Evolutionary conservation across 495 filamentous ascomycete genomes (phyloP).

Genomic region (Podospora didyma): DNA sequence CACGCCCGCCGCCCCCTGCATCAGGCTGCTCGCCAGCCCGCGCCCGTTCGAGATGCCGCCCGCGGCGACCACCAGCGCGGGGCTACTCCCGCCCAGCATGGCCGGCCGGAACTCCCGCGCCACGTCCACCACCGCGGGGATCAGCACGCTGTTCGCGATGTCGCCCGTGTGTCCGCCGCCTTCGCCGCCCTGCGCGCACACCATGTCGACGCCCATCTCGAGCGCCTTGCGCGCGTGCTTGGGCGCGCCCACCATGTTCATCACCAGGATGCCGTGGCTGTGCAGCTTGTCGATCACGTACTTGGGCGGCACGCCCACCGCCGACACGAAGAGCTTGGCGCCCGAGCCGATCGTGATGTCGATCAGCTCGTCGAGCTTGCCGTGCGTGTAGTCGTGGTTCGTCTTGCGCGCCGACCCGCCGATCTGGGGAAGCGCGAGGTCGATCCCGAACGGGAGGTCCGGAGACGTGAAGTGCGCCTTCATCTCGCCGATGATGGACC

Average conservation of each 20-base stretch:
- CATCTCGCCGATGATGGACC: conserved; percentile 75
- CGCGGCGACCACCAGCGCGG: conserved; percentile 68
- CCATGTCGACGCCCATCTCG: conserved; percentile 73
- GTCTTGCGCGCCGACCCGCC: conserved; percentile 75
- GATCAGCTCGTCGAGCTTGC: conserved; percentile 76
- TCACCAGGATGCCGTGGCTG: conserved; percentile 68
- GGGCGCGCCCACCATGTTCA: conserved; percentile 97
- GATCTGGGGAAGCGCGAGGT: conserved; percentile 81
- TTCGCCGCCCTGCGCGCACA: conserved; percentile 79
- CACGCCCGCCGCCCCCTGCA: conserved; percentile 69
- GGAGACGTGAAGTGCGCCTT: conserved; percentile 62
- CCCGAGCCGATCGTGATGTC: conserved; percentile 73
- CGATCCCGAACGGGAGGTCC: conserved; percentile 76
- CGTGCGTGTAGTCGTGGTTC: conserved; percentile 88
- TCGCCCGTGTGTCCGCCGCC: conserved; percentile 78
- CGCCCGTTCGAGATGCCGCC: conserved; percentile 72
- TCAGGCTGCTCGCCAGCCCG: conserved; percentile 64
- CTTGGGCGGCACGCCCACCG: conserved; percentile 75
- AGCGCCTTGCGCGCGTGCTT: conserved; percentile 83
- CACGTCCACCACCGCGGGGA: conserved; percentile 74
- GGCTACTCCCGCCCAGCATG: conserved; percentile 40
- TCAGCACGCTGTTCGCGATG: conserved; percentile 65
- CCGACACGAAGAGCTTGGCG: conserved; percentile 75
- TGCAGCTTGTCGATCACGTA: conserved; percentile 68
- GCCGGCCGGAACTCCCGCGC: conserved; percentile 56